Evolutionary conservation across 2,329 filamentous ascomycete genomes (phyloP).

Genomic region (Eutypa lata): DNA sequence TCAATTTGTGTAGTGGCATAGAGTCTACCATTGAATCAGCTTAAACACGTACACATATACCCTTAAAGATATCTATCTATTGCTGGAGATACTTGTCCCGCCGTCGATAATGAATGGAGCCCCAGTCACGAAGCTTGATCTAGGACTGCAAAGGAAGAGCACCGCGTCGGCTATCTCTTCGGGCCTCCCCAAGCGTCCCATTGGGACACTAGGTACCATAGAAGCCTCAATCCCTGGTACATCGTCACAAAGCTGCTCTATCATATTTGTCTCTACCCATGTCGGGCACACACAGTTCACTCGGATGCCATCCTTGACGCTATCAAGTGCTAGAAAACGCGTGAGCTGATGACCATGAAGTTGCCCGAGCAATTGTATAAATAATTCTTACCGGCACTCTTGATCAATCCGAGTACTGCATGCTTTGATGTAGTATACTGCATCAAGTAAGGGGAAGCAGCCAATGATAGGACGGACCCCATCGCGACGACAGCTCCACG

Average conservation of each 20-base stretch:
- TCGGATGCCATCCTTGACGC: neutral
- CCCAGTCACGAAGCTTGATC: neutral
- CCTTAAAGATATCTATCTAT: no score
- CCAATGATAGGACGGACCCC: constrained; percentile 8
- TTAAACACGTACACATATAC: no score
- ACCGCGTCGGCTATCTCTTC: neutral
- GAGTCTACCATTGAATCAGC: no score
- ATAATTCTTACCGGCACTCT: constrained; percentile 2
- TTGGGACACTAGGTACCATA: neutral
- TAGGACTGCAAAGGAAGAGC: neutral
- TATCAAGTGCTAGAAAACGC: neutral
- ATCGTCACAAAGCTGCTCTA: neutral
- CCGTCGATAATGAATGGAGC: neutral
- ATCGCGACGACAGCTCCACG: constrained; percentile 12
- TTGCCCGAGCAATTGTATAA: neutral
- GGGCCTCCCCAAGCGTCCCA: neutral
- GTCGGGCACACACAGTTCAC: neutral
- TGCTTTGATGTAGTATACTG: constrained; percentile 13
- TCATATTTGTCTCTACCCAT: neutral
- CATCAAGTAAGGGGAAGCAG: neutral
- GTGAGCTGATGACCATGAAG: neutral
- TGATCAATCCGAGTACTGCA: constrained; percentile 6
- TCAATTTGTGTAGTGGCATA: no score
- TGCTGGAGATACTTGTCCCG: no score
- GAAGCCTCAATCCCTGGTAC: neutral